These are phyloP conservation scores for Xerocomellus chrysenteron DNA, from an alignment of 768 basidiomycete species.

Conservation along the genomic window DNA sequence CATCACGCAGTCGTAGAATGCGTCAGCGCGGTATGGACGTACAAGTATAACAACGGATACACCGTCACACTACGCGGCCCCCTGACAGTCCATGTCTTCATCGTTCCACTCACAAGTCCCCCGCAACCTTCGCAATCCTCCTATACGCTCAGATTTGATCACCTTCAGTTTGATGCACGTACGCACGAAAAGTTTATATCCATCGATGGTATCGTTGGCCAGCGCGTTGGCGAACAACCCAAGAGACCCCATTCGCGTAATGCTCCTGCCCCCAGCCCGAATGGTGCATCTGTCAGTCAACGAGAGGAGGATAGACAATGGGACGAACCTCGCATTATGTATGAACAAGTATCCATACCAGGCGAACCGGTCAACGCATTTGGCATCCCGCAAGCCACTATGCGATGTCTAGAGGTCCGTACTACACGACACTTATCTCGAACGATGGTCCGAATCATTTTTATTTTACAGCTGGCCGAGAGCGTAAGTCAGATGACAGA, in stretches of 20 bases:
- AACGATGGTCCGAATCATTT: constrained; percentile 3
- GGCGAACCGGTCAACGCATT: constrained; percentile 85
- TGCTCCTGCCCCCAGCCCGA: constrained; percentile 35
- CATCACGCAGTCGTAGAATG: constrained; percentile 62
- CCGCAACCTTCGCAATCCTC: constrained; percentile 19
- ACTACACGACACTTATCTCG: not conserved
- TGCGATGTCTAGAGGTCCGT: constrained; percentile 81
- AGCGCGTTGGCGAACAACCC: constrained; percentile 44
- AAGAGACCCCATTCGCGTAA: constrained; percentile 36
- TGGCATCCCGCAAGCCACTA: constrained; percentile 85
- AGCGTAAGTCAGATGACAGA: constrained; percentile 81
- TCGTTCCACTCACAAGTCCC: constrained; percentile 27
- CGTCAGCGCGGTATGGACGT: constrained; percentile 75
- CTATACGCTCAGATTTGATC: constrained; percentile 61
- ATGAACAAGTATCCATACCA: constrained; percentile 66
- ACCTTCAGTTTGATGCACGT: constrained; percentile 72
- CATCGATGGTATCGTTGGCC: constrained; percentile 59
- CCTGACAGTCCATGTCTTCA: constrained; percentile 60
- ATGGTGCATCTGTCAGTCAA: constrained; percentile 24
- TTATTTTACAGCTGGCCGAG: constrained; percentile 61
- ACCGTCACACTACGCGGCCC: constrained; percentile 75
- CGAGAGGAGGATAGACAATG: constrained; percentile 57
- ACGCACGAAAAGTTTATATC: constrained; percentile 72
- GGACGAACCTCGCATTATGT: constrained; percentile 63
- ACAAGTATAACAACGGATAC: constrained; percentile 77